Percentiles rank a stretch among this genome's conserved stretches.
These are phyloP conservation scores for Erigeron canadensis DNA, from an alignment of 129 eudicot genomes.

Conservation along the genomic window DNA sequence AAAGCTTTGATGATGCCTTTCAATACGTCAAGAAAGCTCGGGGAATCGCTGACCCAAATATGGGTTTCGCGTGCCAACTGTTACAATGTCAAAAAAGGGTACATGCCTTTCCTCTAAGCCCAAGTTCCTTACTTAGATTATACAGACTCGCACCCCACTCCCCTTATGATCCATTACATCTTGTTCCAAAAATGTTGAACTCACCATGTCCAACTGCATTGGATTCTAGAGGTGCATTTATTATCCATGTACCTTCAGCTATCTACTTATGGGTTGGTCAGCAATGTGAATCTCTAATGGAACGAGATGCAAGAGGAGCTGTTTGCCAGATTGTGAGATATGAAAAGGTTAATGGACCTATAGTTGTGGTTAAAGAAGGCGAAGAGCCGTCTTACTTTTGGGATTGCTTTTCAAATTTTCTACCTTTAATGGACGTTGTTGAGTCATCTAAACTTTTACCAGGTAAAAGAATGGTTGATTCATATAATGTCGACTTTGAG, in stretches of 20 bases:
- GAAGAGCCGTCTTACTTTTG: constrained; percentile 75
- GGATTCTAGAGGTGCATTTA: constrained; percentile 90
- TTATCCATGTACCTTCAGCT: constrained; percentile 72
- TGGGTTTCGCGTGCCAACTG: constrained; percentile 88
- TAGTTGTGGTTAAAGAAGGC: constrained; percentile 63
- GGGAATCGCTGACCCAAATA: constrained; percentile 81
- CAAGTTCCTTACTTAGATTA: constrained; percentile 70
- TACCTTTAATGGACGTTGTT: constrained; percentile 42
- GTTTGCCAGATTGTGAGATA: constrained; percentile 77
- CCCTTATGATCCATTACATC: constrained; percentile 84
- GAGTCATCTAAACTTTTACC: constrained; percentile 40
- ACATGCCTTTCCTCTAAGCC: constrained; percentile 84
- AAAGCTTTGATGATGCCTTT: constrained; percentile 80
- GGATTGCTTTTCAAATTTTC: constrained; percentile 57
- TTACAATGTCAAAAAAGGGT: constrained; percentile 85
- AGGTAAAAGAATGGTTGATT: constrained; percentile 54
- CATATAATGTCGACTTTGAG: constrained; percentile 66
- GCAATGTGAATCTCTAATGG: constrained; percentile 63
- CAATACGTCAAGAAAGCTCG: constrained; percentile 78
- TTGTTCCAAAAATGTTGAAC: constrained; percentile 79
- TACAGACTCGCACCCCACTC: constrained; percentile 75
- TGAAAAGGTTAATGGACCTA: constrained; percentile 66
- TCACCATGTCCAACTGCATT: constrained; percentile 56
- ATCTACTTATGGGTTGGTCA: constrained; percentile 77
- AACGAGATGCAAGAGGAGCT: constrained; percentile 79